Percentiles rank a stretch among this genome's conserved stretches.
These are phyloP conservation scores for Platanthera guangdongensis DNA, from an alignment of 106 monocot genomes.

Conservation along the genomic window DNA sequence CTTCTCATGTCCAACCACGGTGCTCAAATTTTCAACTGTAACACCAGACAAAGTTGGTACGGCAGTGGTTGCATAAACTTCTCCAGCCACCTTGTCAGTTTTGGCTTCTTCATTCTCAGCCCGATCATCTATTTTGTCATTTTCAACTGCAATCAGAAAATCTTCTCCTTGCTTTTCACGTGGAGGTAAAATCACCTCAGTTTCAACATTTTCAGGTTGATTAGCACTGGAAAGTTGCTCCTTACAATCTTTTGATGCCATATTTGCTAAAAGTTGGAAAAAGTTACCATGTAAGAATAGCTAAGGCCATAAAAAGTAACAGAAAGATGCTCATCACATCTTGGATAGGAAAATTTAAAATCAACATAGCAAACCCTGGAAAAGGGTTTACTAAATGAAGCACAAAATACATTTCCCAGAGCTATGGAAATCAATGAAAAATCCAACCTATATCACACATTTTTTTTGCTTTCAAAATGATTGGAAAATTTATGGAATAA, in stretches of 20 bases:
- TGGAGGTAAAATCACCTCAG: neutral
- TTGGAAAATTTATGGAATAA: neutral
- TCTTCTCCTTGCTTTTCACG: neutral
- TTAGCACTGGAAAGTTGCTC: neutral
- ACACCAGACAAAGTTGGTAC: conserved; percentile 4
- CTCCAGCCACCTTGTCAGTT: neutral
- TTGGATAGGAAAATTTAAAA: neutral
- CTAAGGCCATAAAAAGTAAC: neutral
- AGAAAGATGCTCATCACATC: neutral
- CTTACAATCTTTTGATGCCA: conserved; percentile 7
- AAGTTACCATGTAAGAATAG: neutral
- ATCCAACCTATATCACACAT: neutral
- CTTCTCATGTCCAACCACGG: neutral
- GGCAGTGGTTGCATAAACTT: neutral
- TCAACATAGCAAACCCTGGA: neutral
- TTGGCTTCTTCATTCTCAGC: too few species aligned
- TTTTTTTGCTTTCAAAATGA: neutral
- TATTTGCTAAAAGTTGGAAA: neutral
- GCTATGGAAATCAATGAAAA: neutral
- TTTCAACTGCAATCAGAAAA: neutral
- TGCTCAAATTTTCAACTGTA: neutral
- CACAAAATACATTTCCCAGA: neutral
- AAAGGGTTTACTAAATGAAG: neutral
- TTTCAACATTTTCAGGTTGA: conserved; percentile 5
- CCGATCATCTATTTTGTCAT: neutral